Conservation (phyloP, 495 filamentous ascomycete species). For the Lasiosphaeriaceae sp. region DNA sequence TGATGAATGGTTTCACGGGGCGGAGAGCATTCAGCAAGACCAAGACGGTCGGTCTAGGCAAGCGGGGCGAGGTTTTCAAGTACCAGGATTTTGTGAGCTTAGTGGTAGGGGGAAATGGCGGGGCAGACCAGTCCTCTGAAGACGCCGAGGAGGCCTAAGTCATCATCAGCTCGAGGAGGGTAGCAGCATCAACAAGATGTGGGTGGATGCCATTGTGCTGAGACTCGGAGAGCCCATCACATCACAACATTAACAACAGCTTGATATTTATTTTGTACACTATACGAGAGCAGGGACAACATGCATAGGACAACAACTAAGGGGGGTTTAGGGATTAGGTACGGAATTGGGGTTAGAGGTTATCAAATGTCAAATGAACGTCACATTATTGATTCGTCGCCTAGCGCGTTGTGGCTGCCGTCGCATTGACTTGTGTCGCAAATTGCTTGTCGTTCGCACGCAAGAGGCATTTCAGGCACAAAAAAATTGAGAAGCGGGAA, state of each 20-base stretch:
- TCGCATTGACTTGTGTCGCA: neutral
- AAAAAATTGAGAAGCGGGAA: neutral
- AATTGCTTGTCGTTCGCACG: neutral
- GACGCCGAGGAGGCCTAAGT: constrained; percentile 23
- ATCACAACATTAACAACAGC: too few relatives aligned
- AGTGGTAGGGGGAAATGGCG: constrained; percentile 46
- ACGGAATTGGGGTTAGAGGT: neutral
- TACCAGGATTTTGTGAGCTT: constrained; percentile 73
- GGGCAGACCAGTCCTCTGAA: constrained; percentile 31
- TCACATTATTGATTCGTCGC: neutral
- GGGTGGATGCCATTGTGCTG: neutral
- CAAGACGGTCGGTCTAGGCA: constrained; percentile 41
- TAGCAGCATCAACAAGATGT: constrained; percentile 1
- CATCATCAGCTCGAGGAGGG: neutral
- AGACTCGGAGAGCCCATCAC: too few relatives aligned
- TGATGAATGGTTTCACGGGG: constrained; percentile 79
- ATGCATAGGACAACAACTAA: neutral
- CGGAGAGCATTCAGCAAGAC: constrained; percentile 67
- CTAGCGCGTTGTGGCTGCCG: constrained; percentile 7
- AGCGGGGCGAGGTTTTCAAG: constrained; percentile 69
- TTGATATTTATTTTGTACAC: too few relatives aligned
- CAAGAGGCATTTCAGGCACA: neutral
- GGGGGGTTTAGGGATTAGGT: neutral
- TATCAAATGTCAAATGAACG: constrained; percentile 5
- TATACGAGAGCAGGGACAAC: neutral